Base-by-base conservation (phyloP, 176 grass and related monocot genomes). In the Musa acuminata region DNA sequence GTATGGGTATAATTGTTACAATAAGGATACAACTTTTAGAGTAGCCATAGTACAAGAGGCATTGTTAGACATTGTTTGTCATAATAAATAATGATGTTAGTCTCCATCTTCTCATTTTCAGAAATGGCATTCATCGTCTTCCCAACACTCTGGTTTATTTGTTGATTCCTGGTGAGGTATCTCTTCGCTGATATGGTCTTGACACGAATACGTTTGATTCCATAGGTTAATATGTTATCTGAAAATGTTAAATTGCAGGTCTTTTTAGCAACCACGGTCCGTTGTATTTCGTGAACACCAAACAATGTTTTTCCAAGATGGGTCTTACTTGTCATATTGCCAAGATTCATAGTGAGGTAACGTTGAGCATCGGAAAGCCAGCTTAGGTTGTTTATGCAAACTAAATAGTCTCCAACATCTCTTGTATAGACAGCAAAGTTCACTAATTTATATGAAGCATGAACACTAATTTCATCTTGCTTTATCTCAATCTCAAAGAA, bases 201-300 rank as follows among this genome's bases (percentile, higher is more conserved):
- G 49, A 35, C 2, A 53, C 25, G 43, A 12, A 23, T 11, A 72
- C 72, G 16, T 24, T 53, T 51, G 43, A 13, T 13, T 77, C 5
- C 67, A 35, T 26, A 53, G 52, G 52, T 23, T 24, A 55, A 12
- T 1, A 43, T 22, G 3, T 43, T 21, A 43, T 64, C 29, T 66
- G 78, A 67, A 65, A 22, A 76, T 43, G 29, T 48, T 53, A 13
- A 78, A 59, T 68, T 72, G 81, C 80, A 97, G 94, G 94, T 11
- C 87, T 97, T 77, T 97, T 97, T 82, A 97, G 94, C 78, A 97
- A 93, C 83, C 90, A 97, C 78, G 87, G 84, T 81, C 90, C 90
- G n/a, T 84, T 97, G 49, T 97, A 93, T 55, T 97, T 97, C 10
- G 80, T 88, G 21, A 93, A 84, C 66, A 91, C 90, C 1, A 97